Evolutionary conservation across 768 basidiomycete genomes (phyloP).

Genomic region (Russula emetica): DNA sequence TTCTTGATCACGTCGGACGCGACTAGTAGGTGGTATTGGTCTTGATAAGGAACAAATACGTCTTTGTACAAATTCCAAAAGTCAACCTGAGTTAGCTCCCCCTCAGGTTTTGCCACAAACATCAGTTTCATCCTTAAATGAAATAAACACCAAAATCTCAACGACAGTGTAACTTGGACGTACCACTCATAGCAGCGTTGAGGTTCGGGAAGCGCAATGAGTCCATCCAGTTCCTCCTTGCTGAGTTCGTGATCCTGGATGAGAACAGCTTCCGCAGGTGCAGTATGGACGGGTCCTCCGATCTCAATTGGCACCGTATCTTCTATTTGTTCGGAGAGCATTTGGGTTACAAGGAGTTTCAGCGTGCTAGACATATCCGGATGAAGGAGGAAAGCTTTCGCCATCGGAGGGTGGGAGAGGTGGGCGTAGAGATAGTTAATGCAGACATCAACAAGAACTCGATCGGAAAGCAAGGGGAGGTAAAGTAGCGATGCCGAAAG

Average conservation of each 20-base stretch:
- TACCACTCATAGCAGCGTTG: slow-evolving; percentile 82
- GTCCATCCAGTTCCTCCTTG: slow-evolving; percentile 58
- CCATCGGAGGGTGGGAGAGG: slow-evolving; percentile 68
- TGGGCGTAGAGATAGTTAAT: slow-evolving; percentile 74
- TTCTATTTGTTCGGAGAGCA: slow-evolving; percentile 69
- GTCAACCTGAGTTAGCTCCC: slow-evolving; percentile 87
- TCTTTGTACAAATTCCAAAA: slow-evolving; percentile 95
- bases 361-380: slow-evolving; percentile 66
- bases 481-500: slow-evolving; percentile 62
- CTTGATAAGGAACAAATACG: slow-evolving; percentile 60
- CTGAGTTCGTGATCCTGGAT: slow-evolving; percentile 63
- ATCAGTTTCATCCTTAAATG: slow-evolving; percentile 75
- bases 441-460: slow-evolving; percentile 61
- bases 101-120: slow-evolving; percentile 70
- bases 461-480: slow-evolving; percentile 69
- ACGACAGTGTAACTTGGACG: slow-evolving; percentile 24
- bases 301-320: slow-evolving; percentile 62
- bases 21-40: slow-evolving; percentile 58
- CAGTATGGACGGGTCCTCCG: slow-evolving; percentile 54
- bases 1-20: slow-evolving; percentile 96
- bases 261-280: slow-evolving; percentile 44
- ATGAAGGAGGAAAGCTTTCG: slow-evolving; percentile 71
- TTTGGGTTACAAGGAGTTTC: slow-evolving; percentile 59
- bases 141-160: background rate
- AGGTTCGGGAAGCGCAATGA: slow-evolving; percentile 63